Percentiles rank a stretch among this genome's conserved stretches.
These are phyloP conservation scores for Malassezia restricta DNA, from an alignment of 1,284 basidiomycete genomes.

Conservation along the genomic window DNA sequence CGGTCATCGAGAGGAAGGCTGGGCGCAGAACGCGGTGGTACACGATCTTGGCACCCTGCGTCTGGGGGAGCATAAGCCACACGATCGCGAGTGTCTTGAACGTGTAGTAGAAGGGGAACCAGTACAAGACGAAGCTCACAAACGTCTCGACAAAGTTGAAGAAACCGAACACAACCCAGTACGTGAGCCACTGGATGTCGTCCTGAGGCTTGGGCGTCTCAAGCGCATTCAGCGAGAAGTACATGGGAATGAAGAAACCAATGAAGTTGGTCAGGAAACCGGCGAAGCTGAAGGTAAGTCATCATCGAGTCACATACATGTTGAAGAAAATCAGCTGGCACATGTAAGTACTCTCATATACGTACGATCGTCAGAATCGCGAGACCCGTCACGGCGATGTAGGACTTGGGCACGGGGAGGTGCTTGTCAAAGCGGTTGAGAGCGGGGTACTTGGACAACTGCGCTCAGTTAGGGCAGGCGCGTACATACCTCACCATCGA, in stretches of 20 bases:
- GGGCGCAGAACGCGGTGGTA: constrained; percentile 42
- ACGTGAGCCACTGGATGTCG: constrained; percentile 47
- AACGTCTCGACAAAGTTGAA: constrained; percentile 46
- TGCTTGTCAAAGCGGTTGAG: constrained; percentile 61
- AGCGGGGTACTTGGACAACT: constrained; percentile 77
- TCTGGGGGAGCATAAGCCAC: constrained; percentile 80
- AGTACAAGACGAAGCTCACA: constrained; percentile 39
- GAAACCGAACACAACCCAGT: constrained; percentile 46
- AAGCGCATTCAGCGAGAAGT: constrained; percentile 45
- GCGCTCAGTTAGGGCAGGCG: constrained; percentile 10
- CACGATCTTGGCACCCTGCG: constrained; percentile 48
- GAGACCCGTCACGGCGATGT: constrained; percentile 66
- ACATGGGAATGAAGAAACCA: constrained; percentile 44
- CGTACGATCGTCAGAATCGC: constrained; percentile 49
- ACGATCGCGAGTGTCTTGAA: constrained; percentile 72
- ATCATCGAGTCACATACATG: constrained; percentile 24
- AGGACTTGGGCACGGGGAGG: constrained; percentile 84
- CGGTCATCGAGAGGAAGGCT: constrained; percentile 26
- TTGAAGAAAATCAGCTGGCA: constrained; percentile 48
- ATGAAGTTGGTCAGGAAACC: constrained; percentile 45
- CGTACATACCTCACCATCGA: constrained; percentile 78
- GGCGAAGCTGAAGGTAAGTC: constrained; percentile 23
- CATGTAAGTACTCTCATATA: neutral
- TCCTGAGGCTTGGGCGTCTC: constrained; percentile 44
- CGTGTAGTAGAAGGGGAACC: constrained; percentile 77